Percentiles rank a stretch among this genome's conserved stretches.
Conservation (phyloP, 768 basidiomycete species). For the Suillus paluster region DNA sequence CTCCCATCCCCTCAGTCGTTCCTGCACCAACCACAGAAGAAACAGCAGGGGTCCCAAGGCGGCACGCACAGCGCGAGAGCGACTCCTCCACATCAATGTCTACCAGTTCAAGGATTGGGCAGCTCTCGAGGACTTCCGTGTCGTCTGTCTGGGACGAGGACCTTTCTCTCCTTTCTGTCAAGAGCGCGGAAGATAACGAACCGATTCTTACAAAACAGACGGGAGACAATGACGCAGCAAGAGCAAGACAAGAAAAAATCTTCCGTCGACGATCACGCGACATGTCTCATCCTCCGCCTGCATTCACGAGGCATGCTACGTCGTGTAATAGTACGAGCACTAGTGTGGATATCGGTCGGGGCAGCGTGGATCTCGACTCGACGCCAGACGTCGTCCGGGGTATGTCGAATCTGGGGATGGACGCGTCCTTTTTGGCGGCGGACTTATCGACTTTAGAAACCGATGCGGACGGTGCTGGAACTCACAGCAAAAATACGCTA, state of each 20-base stretch:
- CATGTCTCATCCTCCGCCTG: conserved; percentile 3
- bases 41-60: conserved; percentile 22
- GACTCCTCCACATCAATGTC: conserved; percentile 36
- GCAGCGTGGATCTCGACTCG: not conserved
- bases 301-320: conserved; percentile 6
- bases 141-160: conserved; percentile 48
- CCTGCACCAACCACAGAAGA: conserved; percentile 21
- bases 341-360: not conserved
- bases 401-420: not conserved
- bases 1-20: conserved; percentile 17
- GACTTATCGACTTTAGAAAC: not conserved
- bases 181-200: conserved; percentile 17
- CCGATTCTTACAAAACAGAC: conserved; percentile 10
- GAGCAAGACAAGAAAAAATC: conserved; percentile 15
- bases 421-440: not conserved
- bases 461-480: not conserved
- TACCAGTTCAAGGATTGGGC: conserved; percentile 31
- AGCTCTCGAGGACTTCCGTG: conserved; percentile 49
- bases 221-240: conserved; percentile 30
- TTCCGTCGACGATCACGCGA: conserved; percentile 35
- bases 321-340: conserved; percentile 1
- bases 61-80: conserved; percentile 16
- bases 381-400: not conserved
- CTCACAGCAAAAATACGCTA: too few relatives aligned
- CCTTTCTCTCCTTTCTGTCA: conserved; percentile 13